These are phyloP conservation scores for Pterocarpus macrocarpus DNA, from an alignment of 306 rosid species.

Conservation along the genomic window DNA sequence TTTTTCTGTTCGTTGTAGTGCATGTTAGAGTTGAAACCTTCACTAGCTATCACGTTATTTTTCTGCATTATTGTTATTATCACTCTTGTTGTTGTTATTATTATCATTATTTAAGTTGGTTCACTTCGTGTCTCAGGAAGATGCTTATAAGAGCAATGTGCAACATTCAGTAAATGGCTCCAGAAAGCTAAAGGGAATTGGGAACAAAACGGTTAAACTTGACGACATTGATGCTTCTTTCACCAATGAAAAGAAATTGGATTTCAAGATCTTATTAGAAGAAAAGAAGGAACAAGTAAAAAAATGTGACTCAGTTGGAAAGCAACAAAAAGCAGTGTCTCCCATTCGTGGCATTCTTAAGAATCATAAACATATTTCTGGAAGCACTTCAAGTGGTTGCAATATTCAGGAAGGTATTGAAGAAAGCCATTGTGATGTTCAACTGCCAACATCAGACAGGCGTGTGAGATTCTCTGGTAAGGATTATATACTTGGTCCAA, in stretches of 20 bases:
- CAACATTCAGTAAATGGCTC: conserved; percentile 49
- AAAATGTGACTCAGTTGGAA: conserved; percentile 36
- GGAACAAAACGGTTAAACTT: conserved; percentile 37
- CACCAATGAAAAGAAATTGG: conserved; percentile 52
- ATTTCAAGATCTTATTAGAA: conserved; percentile 47
- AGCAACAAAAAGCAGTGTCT: conserved; percentile 52
- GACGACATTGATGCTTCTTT: conserved; percentile 42
- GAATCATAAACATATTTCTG: conserved; percentile 57
- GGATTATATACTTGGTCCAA: conserved; percentile 61
- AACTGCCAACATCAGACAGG: conserved; percentile 50
- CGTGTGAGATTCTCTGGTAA: conserved; percentile 65
- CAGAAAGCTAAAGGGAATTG: conserved; percentile 43
- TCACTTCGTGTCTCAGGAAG: conserved; percentile 55
- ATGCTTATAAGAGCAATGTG: conserved; percentile 52
- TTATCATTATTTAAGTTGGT: conserved; percentile 2
- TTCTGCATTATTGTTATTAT: background rate
- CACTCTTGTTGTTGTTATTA: background rate
- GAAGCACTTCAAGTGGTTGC: conserved; percentile 51
- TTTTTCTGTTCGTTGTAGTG: background rate
- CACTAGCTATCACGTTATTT: background rate
- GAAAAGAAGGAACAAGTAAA: conserved; percentile 55
- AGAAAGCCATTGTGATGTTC: conserved; percentile 49
- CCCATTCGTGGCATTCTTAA: conserved; percentile 66
- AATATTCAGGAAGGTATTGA: conserved; percentile 43
- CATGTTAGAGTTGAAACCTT: background rate